Conservation (phyloP, 1,139 yeast genomes). For the Yamadazyma triangularis region DNA sequence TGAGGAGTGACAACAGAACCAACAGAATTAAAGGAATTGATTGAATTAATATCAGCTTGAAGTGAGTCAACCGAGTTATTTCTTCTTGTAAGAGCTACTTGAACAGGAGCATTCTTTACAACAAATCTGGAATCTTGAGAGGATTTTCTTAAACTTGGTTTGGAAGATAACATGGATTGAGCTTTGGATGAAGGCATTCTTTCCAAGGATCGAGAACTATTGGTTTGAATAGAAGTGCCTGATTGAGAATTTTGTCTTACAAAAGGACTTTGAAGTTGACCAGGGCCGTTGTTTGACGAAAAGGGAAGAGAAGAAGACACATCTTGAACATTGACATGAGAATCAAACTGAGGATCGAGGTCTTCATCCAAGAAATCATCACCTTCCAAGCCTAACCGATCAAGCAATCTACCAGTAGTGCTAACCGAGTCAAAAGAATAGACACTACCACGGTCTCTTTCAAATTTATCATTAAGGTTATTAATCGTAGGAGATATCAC, state of each 20-base stretch:
- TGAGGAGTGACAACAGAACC: background rate
- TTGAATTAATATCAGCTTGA: constrained; percentile 21
- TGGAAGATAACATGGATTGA: background rate
- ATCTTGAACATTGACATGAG: constrained; percentile 1
- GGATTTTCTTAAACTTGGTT: background rate
- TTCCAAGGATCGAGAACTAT: background rate
- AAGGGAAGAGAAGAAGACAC: no score
- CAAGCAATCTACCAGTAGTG: constrained; percentile 40
- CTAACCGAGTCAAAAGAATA: constrained; percentile 45
- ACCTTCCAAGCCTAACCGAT: constrained; percentile 32
- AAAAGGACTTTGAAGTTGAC: background rate
- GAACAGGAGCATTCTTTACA: constrained; percentile 22
- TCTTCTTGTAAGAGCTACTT: constrained; percentile 19
- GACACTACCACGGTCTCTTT: constrained; percentile 33
- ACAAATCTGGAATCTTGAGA: background rate
- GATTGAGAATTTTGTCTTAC: constrained; percentile 2
- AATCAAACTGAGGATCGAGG: constrained; percentile 4
- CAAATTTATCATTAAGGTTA: constrained; percentile 1
- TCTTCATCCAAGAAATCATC: constrained; percentile 19
- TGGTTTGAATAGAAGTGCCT: constrained; percentile 14
- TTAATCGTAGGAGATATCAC: constrained; percentile 2
- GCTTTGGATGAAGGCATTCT: constrained; percentile 8
- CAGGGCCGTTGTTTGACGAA: background rate
- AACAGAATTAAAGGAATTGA: background rate
- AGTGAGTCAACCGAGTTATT: constrained; percentile 27